A percentile compares a stretch with the other conserved stretches of the same genome.
These are phyloP conservation scores for Coix lacrymajobi DNA, from an alignment of 176 grass and related monocot genomes.

Conservation along the genomic window DNA sequence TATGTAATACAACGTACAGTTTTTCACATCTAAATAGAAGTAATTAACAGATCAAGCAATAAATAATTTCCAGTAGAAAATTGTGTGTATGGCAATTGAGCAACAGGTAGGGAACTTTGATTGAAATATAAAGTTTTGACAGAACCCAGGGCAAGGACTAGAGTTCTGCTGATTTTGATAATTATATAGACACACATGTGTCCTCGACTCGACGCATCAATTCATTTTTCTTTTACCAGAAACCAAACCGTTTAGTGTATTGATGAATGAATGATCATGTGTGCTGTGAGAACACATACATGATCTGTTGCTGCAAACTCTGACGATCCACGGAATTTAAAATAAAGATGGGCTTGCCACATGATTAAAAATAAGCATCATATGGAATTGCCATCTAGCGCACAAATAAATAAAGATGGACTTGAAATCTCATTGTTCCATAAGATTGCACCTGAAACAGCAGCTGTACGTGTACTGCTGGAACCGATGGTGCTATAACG, in stretches of 20 bases:
- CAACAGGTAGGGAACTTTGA: not conserved
- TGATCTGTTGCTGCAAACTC: not conserved
- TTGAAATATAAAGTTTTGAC: not conserved
- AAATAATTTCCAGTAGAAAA: not conserved
- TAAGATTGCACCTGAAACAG: not conserved
- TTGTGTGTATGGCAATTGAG: not conserved
- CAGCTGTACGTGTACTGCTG: not conserved
- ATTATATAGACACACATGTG: not conserved
- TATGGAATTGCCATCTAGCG: not conserved
- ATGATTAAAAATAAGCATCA: not conserved
- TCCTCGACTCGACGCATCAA: not conserved
- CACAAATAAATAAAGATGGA: not conserved
- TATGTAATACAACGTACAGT: not conserved
- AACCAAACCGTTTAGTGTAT: not conserved
- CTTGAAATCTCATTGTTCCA: not conserved
- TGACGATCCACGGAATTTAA: no score
- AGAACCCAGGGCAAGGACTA: not conserved
- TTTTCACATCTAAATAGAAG: not conserved
- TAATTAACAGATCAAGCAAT: not conserved
- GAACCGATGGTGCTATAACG: not conserved
- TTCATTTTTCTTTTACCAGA: not conserved
- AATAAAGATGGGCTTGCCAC: no score
- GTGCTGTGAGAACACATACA: not conserved
- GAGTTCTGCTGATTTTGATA: not conserved
- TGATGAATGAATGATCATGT: not conserved